Conservation (phyloP, 345 rosid species). For the Salix dunnii region DNA sequence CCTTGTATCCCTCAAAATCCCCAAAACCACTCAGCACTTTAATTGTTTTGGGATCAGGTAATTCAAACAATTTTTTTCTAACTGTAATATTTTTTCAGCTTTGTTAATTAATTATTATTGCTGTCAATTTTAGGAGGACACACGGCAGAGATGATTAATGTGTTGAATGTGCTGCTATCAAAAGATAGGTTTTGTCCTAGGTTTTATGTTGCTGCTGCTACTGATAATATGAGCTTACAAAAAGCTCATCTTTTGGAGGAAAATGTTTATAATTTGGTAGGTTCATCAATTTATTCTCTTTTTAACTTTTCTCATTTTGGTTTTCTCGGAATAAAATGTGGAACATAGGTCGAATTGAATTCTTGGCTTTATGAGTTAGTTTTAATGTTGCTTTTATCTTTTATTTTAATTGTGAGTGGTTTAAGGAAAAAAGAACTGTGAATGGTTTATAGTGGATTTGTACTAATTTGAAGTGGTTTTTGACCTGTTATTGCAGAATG, state of each 20-base stretch:
- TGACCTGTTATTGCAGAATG: constrained; percentile 28
- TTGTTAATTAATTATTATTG: neutral
- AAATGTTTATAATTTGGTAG: constrained; percentile 46
- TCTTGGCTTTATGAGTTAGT: neutral
- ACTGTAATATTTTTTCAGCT: neutral
- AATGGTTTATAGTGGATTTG: neutral
- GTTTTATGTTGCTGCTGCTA: constrained; percentile 80
- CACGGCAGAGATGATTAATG: constrained; percentile 91
- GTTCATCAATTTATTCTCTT: neutral
- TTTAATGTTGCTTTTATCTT: neutral
- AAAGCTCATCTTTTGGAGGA: constrained; percentile 74
- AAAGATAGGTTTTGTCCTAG: constrained; percentile 63
- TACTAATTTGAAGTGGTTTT: neutral
- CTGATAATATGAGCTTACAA: constrained; percentile 92
- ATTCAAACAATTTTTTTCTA: neutral
- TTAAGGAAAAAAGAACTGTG: neutral
- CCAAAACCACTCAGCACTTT: constrained; percentile 16
- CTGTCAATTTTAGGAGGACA: constrained; percentile 61
- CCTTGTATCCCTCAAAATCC: constrained; percentile 13
- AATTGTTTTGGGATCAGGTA: constrained; percentile 27
- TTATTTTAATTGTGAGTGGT: neutral
- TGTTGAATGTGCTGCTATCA: constrained; percentile 51
- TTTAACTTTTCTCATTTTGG: neutral
- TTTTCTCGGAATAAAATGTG: neutral
- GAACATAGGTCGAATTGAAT: no score